Base-by-base conservation (phyloP, 768 basidiomycete species). In the Tulasnella sp. region DNA sequence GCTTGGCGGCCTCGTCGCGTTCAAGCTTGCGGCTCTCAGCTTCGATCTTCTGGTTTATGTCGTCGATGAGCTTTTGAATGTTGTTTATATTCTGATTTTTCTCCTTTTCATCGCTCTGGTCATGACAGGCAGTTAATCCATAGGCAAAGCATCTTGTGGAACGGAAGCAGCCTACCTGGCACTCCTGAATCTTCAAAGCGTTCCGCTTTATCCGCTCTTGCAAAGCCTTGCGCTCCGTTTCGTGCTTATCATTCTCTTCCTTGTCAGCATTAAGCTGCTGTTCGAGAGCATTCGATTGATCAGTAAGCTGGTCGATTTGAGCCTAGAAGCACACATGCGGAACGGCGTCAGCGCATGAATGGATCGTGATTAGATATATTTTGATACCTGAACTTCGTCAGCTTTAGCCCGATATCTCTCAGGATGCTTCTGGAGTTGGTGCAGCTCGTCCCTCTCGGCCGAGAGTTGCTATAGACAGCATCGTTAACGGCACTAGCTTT, bases 1-100 rank as follows among this genome's bases (percentile, higher is more conserved):
- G 90, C 81, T 90, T 91, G 16, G 85, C 88, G 80, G 92, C 89
- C 3, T 89, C 89, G 79, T 90, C 87, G 6, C 85, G 48, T 86
- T 90, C 84, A 89, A 86, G 57, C 87, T 82, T 89, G 40, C 83
- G 84, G 7, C 86, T 85, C 82, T 92, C 91, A 42, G 85, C 85
- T 7, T 81, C 83, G 70, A 95, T 90, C 73, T 88, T 85, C 23
- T 83, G 80, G 1, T 88, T 83, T n/a, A 84, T 82, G 0, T 85
- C 83, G 23, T 80, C 79, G 70, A 88, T 86, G 18, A 83, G 78
- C 35, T 74, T 81, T 32, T 85, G 83, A 35, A 84, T 78, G 5
- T 81, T 82, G 6, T 82, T 83, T 51, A 89, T 80, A 74, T 84
- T 85, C 5, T 81, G 79, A 70, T 87, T 86, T 83, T 92, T 90